Conservation (phyloP, 192 early-diverging fungal species). For the Coemansia sp. region DNA sequence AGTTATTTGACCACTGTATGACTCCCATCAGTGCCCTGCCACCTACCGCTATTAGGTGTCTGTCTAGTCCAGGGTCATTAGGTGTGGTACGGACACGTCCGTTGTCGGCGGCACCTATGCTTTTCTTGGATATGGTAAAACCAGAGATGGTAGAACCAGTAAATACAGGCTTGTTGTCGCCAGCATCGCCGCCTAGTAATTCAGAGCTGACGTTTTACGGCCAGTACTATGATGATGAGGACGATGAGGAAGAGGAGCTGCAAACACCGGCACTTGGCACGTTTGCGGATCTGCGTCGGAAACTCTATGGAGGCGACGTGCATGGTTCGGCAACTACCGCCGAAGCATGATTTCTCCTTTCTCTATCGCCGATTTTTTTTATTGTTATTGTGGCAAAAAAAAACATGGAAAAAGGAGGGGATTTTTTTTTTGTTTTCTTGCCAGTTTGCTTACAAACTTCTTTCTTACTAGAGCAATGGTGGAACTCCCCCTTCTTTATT, state of each 20-base stretch:
- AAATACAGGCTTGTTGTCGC: conserved; percentile 27
- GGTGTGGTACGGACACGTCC: conserved; percentile 31
- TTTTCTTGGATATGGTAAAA: conserved; percentile 17
- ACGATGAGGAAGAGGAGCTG: conserved; percentile 11
- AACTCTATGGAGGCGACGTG: conserved; percentile 44
- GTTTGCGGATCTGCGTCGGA: conserved; percentile 53
- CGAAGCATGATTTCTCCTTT: neutral
- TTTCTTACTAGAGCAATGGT: neutral
- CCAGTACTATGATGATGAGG: conserved; percentile 6
- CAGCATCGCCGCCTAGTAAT: conserved; percentile 15
- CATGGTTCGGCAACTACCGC: conserved; percentile 19
- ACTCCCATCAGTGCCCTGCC: conserved; percentile 27
- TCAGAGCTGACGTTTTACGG: conserved; percentile 8
- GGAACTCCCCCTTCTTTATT: neutral
- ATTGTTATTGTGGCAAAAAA: neutral
- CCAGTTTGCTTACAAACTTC: neutral
- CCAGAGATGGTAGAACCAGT: neutral
- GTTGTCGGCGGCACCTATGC: conserved; percentile 43
- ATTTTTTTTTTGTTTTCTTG: neutral
- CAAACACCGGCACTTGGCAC: conserved; percentile 27
- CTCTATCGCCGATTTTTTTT: neutral
- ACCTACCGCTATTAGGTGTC: neutral
- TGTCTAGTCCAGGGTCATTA: neutral
- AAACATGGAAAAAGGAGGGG: neutral
- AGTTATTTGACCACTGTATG: conserved; percentile 59